Evolutionary conservation across 306 rosid species (phyloP).

Genomic region (Vigna unguiculata): DNA sequence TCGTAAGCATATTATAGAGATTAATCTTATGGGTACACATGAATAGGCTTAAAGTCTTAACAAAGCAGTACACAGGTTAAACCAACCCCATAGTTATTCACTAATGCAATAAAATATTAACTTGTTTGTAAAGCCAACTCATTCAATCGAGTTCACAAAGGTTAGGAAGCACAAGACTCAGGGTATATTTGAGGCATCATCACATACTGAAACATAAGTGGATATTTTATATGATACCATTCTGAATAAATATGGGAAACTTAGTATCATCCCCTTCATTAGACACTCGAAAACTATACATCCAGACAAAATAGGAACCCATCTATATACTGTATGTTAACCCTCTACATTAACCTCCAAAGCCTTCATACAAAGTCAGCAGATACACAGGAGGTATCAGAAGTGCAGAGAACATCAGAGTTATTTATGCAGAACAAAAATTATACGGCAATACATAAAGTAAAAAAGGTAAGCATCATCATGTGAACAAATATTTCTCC

Average conservation of each 20-base stretch:
- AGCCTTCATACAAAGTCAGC: conserved; percentile 11
- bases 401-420: conserved; percentile 11
- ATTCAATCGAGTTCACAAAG: conserved; percentile 14
- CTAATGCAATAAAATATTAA: conserved; percentile 30
- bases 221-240: conserved; percentile 7
- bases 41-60: conserved; percentile 9
- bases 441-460: background rate
- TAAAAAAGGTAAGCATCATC: background rate
- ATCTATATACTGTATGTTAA: conserved; percentile 1
- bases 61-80: conserved; percentile 6
- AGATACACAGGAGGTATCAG: conserved; percentile 8
- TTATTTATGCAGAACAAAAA: conserved; percentile 21
- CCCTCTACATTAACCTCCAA: conserved; percentile 21
- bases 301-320: conserved; percentile 32
- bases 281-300: conserved; percentile 35
- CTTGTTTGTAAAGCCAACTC: conserved; percentile 3
- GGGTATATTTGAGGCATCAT: background rate
- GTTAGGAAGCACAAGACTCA: conserved; percentile 21
- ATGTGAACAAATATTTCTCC: conserved; percentile 33
- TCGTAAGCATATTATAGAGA: background rate
- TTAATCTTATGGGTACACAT: conserved; percentile 1
- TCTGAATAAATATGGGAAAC: conserved; percentile 10
- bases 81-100: conserved; percentile 1
- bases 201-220: background rate
- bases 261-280: conserved; percentile 11